phyloP scores from a whole-genome alignment of 768 basidiomycete species.

The Chalciporus sphaerocephalus region DNA sequence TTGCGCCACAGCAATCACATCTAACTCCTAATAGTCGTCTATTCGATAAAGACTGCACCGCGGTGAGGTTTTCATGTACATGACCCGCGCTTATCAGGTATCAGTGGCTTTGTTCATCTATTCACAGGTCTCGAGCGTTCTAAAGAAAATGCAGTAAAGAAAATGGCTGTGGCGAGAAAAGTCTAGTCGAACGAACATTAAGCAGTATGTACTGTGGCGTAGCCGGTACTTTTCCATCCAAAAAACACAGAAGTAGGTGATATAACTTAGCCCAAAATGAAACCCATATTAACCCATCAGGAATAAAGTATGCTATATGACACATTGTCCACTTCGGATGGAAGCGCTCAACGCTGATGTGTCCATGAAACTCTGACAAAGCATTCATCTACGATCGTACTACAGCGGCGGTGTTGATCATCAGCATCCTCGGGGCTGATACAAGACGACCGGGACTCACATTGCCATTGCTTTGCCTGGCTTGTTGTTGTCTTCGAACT shows the following conservation, averaged over 20 bases:
- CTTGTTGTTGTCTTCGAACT: conserved; percentile 27
- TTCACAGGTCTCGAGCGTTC: conserved; percentile 10
- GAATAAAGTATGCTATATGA: conserved; percentile 22
- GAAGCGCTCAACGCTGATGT: conserved; percentile 22
- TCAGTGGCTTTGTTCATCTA: conserved; percentile 10
- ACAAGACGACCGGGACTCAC: conserved; percentile 11
- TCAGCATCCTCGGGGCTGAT: conserved; percentile 8
- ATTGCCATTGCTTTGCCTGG: conserved; percentile 17
- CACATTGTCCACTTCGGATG: conserved; percentile 14
- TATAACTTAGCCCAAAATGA: conserved; percentile 28
- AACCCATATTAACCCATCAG: conserved; percentile 20
- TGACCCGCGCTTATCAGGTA: conserved; percentile 7
- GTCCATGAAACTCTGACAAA: conserved; percentile 4
- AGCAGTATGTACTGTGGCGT: conserved; percentile 13
- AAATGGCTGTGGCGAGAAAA: conserved; percentile 11
- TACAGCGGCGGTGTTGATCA: conserved; percentile 18
- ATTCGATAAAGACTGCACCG: not conserved
- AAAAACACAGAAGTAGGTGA: conserved; percentile 11
- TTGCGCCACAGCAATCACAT: conserved; percentile 15
- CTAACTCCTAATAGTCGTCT: conserved; percentile 1
- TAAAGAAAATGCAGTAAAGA: conserved; percentile 8
- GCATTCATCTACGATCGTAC: conserved; percentile 29
- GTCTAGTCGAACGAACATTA: conserved; percentile 13
- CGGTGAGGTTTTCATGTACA: not conserved
- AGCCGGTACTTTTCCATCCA: conserved; percentile 21